These are phyloP conservation scores for Rhodomyrtus tomentosa DNA, from an alignment of 345 rosid species.

Conservation along the genomic window DNA sequence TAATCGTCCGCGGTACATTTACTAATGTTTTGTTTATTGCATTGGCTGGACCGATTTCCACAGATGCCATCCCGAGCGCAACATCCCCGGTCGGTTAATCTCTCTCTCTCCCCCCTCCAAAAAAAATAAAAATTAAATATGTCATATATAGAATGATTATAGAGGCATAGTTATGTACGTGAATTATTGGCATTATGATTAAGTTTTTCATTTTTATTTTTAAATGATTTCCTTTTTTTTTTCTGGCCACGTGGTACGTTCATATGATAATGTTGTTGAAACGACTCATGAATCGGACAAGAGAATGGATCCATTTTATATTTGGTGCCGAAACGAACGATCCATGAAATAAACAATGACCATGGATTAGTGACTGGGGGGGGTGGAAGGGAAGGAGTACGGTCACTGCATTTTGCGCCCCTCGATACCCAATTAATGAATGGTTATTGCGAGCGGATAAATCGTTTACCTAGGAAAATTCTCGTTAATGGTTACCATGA, in stretches of 20 bases:
- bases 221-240: neutral
- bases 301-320: neutral
- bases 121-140: neutral
- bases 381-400: neutral
- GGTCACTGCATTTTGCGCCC: neutral
- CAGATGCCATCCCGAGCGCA: neutral
- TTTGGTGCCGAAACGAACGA: neutral
- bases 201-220: neutral
- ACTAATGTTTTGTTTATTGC: neutral
- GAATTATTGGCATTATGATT: neutral
- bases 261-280: neutral
- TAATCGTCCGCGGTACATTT: neutral
- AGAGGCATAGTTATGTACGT: neutral
- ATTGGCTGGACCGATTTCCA: neutral
- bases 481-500: neutral
- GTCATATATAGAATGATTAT: neutral
- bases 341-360: neutral
- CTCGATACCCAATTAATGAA: neutral
- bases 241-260: neutral
- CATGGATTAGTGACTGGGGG: neutral
- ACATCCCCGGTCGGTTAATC: neutral
- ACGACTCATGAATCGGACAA: neutral
- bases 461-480: neutral
- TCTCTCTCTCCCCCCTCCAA: neutral
- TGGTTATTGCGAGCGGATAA: fast-evolving